A percentile compares a stretch with the other conserved stretches of the same genome.
phyloP scores from a whole-genome alignment of 2,329 filamentous ascomycete genomes.

The Coccinonectria pachysandricola region DNA sequence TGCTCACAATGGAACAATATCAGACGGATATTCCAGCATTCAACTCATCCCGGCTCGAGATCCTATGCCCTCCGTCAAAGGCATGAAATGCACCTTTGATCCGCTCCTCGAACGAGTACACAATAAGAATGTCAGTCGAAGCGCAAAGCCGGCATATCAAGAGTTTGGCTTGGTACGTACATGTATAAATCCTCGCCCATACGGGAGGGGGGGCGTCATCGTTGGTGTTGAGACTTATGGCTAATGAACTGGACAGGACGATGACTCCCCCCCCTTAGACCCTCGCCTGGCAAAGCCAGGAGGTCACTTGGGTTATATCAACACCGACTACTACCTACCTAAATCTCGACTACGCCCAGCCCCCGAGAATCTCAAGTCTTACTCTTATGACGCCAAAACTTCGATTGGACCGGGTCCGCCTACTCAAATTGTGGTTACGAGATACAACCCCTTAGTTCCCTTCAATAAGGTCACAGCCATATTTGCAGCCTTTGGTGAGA shows the following conservation, averaged over 20 bases:
- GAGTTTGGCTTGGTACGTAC: conserved; percentile 58
- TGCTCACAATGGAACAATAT: conserved; percentile 23
- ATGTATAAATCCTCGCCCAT: conserved; percentile 29
- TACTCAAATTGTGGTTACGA: conserved; percentile 83
- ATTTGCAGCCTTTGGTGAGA: conserved; percentile 75
- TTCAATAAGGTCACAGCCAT: conserved; percentile 67
- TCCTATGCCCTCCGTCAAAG: conserved; percentile 41
- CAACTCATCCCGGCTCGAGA: conserved; percentile 47
- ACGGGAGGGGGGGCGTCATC: conserved; percentile 51
- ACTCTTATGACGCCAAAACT: conserved; percentile 69
- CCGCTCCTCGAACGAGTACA: conserved; percentile 42
- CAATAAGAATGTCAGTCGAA: conserved; percentile 42
- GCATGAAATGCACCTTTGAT: conserved; percentile 51
- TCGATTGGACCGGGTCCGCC: conserved; percentile 85
- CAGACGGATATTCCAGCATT: conserved; percentile 23
- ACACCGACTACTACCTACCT: conserved; percentile 57
- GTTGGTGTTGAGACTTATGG: conserved; percentile 37
- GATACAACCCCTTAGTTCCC: conserved; percentile 84
- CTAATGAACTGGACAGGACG: conserved; percentile 60
- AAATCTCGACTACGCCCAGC: conserved; percentile 62
- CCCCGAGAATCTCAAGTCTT: conserved; percentile 73
- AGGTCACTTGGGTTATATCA: conserved; percentile 56
- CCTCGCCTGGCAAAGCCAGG: conserved; percentile 63
- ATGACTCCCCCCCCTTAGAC: conserved; percentile 70
- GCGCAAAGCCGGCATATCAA: conserved; percentile 50